phyloP scores from a whole-genome alignment of 192 early-diverging fungal genomes.

The Diversispora eburnea region DNA sequence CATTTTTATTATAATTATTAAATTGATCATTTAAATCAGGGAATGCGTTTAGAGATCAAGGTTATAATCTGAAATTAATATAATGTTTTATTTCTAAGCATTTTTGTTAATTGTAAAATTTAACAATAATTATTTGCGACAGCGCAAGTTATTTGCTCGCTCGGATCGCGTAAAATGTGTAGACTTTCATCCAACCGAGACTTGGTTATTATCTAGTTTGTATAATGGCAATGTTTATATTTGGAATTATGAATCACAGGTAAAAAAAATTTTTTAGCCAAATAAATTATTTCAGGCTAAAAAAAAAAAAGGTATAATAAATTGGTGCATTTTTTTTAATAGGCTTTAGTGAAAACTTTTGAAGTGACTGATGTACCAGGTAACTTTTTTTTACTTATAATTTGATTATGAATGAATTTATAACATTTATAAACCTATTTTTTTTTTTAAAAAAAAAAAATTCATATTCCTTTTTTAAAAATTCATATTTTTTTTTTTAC shows the following conservation, averaged over 20 bases:
- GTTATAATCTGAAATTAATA: constrained; percentile 16
- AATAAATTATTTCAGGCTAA: background rate
- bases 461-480: background rate
- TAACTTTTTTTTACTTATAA: constrained; percentile 31
- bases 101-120: background rate
- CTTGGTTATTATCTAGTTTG: constrained; percentile 94
- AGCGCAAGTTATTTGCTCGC: constrained; percentile 66
- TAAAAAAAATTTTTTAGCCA: constrained; percentile 24
- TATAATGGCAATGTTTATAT: constrained; percentile 95
- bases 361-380: constrained; percentile 92
- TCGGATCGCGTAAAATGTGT: constrained; percentile 97
- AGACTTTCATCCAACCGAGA: constrained; percentile 98
- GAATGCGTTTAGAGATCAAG: constrained; percentile 57
- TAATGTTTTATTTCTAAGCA: background rate
- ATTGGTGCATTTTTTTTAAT: constrained; percentile 13
- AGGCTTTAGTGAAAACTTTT: constrained; percentile 94
- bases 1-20: background rate
- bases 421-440: background rate
- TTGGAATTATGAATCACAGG: constrained; percentile 98
- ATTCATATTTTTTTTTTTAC: constrained; percentile 1
- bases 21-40: constrained; percentile 26
- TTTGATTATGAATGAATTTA: background rate
- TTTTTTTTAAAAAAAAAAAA: background rate
- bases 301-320: background rate
- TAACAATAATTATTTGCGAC: background rate